Percentiles rank a stretch among this genome's conserved stretches.
Conservation (phyloP, 2,329 filamentous ascomycete genomes). For the Thielaviopsis musarum region DNA sequence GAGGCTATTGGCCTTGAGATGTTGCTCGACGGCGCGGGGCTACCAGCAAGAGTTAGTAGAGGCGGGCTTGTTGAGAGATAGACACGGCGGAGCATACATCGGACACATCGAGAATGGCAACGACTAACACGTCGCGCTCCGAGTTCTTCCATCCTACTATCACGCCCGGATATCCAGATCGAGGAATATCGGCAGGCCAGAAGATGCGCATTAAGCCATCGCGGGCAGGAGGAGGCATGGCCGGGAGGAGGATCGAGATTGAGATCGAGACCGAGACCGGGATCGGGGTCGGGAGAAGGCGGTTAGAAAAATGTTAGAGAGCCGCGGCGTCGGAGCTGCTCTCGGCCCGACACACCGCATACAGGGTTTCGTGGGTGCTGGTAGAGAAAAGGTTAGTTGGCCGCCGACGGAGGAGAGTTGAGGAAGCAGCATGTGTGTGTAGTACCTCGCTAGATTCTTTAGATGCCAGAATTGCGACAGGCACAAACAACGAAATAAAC, state of each 20-base stretch:
- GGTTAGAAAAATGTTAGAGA: constrained; percentile 52
- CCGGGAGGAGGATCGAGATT: constrained; percentile 14
- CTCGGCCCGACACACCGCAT: constrained; percentile 78
- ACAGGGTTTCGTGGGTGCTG: constrained; percentile 69
- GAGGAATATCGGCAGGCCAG: constrained; percentile 78
- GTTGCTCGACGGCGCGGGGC: constrained; percentile 71
- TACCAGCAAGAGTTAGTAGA: constrained; percentile 19
- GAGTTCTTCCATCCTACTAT: constrained; percentile 96
- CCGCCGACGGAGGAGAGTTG: background rate
- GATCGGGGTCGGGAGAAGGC: constrained; percentile 13
- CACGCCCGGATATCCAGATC: constrained; percentile 59
- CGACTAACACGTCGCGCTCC: constrained; percentile 73
- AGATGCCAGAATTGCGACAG: constrained; percentile 65
- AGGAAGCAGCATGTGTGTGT: background rate
- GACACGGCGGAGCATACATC: constrained; percentile 44
- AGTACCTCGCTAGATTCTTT: constrained; percentile 67
- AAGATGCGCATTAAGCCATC: constrained; percentile 96
- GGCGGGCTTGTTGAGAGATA: background rate
- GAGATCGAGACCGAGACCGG: background rate
- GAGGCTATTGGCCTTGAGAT: constrained; percentile 66
- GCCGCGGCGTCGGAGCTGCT: constrained; percentile 83
- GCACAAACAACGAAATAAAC: constrained; percentile 72
- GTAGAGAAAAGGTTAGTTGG: constrained; percentile 1
- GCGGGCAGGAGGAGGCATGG: constrained; percentile 48
- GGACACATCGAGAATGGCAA: constrained; percentile 77